Conservation (phyloP, 2,329 filamentous ascomycete species). For the Fusarium palustre region DNA sequence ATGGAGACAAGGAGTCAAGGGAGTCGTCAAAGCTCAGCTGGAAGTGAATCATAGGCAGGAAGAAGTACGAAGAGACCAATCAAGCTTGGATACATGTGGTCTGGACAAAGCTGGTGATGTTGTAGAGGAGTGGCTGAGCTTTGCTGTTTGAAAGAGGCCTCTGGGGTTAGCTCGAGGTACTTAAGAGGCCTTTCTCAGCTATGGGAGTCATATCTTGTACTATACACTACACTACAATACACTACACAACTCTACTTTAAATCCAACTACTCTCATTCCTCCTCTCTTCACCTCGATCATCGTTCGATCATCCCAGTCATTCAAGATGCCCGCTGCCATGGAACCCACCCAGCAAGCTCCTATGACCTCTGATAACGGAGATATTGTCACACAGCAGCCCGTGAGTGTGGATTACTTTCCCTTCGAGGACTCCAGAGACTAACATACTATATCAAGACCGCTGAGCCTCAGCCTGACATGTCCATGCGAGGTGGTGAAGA, state of each 20-base stretch:
- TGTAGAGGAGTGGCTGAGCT: constrained; percentile 18
- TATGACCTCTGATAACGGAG: constrained; percentile 54
- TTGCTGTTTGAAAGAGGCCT: constrained; percentile 20
- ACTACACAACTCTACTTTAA: constrained; percentile 25
- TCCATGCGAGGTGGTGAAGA: constrained; percentile 59
- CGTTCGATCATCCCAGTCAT: constrained; percentile 1
- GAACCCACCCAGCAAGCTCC: constrained; percentile 59
- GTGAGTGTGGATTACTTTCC: constrained; percentile 46
- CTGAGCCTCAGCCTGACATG: constrained; percentile 58
- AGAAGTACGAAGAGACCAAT: constrained; percentile 22
- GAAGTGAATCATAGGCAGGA: neutral
- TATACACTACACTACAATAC: constrained; percentile 16
- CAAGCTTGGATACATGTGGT: constrained; percentile 3
- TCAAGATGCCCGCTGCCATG: constrained; percentile 56
- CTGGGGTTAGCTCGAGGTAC: constrained; percentile 28
- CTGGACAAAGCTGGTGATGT: constrained; percentile 2
- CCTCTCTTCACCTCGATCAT: neutral
- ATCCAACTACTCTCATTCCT: constrained; percentile 13
- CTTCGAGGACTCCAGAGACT: neutral
- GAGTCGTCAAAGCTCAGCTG: neutral
- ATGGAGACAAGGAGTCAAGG: neutral
- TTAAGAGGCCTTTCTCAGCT: constrained; percentile 29
- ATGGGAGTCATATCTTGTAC: constrained; percentile 28
- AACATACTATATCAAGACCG: constrained; percentile 44
- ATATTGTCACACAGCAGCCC: constrained; percentile 57